Percentiles rank a stretch among this genome's conserved stretches.
Conservation (phyloP, 192 early-diverging fungal genomes). For the Coemansia sp. region DNA sequence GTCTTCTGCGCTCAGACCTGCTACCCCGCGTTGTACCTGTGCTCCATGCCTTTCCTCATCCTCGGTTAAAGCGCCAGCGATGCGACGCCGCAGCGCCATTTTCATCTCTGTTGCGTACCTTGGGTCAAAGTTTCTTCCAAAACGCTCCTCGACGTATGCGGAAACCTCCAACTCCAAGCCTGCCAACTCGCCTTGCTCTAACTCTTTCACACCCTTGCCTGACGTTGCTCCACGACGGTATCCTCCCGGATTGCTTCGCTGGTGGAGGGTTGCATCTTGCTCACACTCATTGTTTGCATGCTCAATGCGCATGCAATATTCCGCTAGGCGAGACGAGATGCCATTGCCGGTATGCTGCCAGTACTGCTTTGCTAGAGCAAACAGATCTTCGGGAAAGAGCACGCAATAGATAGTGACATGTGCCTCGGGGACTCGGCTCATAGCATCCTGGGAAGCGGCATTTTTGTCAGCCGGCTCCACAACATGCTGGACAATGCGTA, state of each 20-base stretch:
- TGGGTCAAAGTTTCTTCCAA: constrained; percentile 83
- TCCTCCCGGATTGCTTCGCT: background rate
- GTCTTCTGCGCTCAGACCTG: constrained; percentile 67
- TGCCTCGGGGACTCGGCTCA: constrained; percentile 48
- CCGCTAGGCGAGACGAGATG: constrained; percentile 83
- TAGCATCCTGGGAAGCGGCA: constrained; percentile 41
- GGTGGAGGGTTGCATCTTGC: constrained; percentile 15
- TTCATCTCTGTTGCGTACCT: constrained; percentile 73
- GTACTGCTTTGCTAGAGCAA: constrained; percentile 81
- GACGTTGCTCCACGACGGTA: constrained; percentile 5
- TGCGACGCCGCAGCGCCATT: constrained; percentile 69
- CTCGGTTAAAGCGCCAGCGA: constrained; percentile 70
- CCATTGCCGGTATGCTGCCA: constrained; percentile 97
- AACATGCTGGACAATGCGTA: constrained; percentile 42
- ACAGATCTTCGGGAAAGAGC: constrained; percentile 70
- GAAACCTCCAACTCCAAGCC: constrained; percentile 32
- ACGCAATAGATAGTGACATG: constrained; percentile 64
- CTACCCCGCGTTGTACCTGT: constrained; percentile 53
- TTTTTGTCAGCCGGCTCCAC: constrained; percentile 37
- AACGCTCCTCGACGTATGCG: constrained; percentile 87
- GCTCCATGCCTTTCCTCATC: constrained; percentile 46
- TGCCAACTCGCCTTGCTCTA: constrained; percentile 16
- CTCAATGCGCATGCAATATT: constrained; percentile 74
- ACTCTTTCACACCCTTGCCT: background rate
- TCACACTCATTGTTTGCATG: constrained; percentile 54